phyloP scores from a whole-genome alignment of 2,329 filamentous ascomycete species.

The Blastomyces percursus region DNA sequence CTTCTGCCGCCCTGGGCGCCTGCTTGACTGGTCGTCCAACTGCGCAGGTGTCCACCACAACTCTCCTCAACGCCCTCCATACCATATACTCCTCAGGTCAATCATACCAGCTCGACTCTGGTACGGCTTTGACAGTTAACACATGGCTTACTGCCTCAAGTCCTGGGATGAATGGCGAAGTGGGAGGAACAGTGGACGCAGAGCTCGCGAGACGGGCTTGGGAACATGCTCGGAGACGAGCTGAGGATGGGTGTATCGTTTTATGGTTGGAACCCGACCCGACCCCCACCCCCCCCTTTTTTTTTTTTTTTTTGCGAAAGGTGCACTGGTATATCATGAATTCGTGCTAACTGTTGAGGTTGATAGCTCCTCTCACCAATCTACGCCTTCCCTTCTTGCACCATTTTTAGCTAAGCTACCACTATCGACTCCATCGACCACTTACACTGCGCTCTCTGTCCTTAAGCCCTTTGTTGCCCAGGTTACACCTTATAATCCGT shows the following conservation, averaged over 20 bases:
- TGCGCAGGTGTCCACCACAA: conserved; percentile 80
- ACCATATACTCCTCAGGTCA: conserved; percentile 73
- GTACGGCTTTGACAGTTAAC: conserved; percentile 86
- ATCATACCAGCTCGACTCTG: conserved; percentile 78
- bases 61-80: conserved; percentile 82
- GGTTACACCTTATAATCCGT: conserved; percentile 82
- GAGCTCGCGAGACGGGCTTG: conserved; percentile 72
- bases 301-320: background rate
- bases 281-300: background rate
- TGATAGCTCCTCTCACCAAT: conserved; percentile 71
- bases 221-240: conserved; percentile 90
- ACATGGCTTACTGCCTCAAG: conserved; percentile 82
- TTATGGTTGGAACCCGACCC: conserved; percentile 54
- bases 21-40: conserved; percentile 54
- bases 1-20: conserved; percentile 45
- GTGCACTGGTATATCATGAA: background rate
- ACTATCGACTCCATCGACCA: conserved; percentile 59
- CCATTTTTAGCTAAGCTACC: conserved; percentile 77
- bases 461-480: conserved; percentile 78
- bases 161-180: conserved; percentile 54
- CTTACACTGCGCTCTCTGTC: conserved; percentile 70
- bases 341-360: conserved; percentile 16
- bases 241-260: conserved; percentile 89
- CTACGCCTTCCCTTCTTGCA: conserved; percentile 69
- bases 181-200: conserved; percentile 68